A percentile compares a stretch with the other conserved stretches of the same genome.
phyloP scores from a whole-genome alignment of 352 stramenopile species.

The Globisporangium spinosum region DNA sequence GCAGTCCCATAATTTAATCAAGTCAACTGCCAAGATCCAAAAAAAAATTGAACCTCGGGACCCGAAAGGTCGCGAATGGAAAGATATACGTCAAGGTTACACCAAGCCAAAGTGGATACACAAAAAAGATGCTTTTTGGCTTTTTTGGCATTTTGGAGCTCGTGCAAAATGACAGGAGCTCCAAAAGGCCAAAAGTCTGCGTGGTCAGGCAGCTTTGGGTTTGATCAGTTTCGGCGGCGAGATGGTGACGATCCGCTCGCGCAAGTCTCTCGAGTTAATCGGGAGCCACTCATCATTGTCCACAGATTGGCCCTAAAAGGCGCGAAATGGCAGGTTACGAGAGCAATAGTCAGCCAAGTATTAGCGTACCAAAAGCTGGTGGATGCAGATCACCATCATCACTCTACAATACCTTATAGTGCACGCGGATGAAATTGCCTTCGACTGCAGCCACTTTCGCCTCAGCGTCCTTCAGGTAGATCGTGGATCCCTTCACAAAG shows the following conservation, averaged over 20 bases:
- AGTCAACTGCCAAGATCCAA: too few species aligned
- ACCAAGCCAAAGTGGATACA: background rate
- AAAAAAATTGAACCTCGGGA: too few species aligned
- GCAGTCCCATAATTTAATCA: too few species aligned
- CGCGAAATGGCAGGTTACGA: background rate
- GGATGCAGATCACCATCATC: background rate
- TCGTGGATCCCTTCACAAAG: conserved; percentile 59
- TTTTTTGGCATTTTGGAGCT: background rate
- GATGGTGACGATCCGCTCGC: conserved; percentile 40
- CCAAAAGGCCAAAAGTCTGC: background rate
- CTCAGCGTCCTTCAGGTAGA: conserved; percentile 64
- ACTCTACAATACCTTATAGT: conserved; percentile 57
- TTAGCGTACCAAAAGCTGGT: too few species aligned
- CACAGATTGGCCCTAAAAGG: conserved; percentile 43
- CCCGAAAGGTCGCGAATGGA: background rate
- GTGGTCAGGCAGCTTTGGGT: conserved; percentile 14
- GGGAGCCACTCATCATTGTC: conserved; percentile 73
- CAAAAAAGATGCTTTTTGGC: background rate
- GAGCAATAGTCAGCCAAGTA: background rate
- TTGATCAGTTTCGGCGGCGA: conserved; percentile 22
- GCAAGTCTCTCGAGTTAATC: conserved; percentile 43
- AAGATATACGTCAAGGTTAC: background rate
- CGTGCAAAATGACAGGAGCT: too few species aligned
- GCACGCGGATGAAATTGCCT: conserved; percentile 70
- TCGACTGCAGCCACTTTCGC: conserved; percentile 64